Conservation (phyloP, 148 eudicot species). For the Chenopodium suecicum region DNA sequence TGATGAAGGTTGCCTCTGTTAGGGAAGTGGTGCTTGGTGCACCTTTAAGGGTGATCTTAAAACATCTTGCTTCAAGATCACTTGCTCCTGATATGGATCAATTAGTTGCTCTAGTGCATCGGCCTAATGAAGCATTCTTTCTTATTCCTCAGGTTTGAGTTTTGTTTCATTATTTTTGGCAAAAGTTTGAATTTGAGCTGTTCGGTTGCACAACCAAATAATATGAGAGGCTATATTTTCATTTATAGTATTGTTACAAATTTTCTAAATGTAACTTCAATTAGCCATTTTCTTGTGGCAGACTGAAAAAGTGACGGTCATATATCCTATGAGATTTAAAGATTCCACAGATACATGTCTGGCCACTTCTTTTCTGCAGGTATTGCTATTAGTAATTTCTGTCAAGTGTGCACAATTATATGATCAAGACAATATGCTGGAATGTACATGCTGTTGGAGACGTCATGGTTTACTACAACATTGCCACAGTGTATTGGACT, state of each 20-base stretch:
- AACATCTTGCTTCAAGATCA: conserved; percentile 72
- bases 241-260: not conserved
- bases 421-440: no score
- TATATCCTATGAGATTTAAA: conserved; percentile 94
- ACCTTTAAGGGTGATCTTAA: conserved; percentile 72
- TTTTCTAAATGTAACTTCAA: not conserved
- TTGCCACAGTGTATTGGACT: not conserved
- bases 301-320: conserved; percentile 76
- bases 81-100: conserved; percentile 49
- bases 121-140: conserved; percentile 91
- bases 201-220: not conserved
- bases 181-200: not conserved
- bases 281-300: conserved; percentile 35
- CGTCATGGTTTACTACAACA: not conserved
- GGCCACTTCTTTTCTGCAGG: conserved; percentile 95
- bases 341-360: conserved; percentile 78
- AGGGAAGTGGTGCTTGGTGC: conserved; percentile 96
- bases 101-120: conserved; percentile 82
- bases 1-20: conserved; percentile 81
- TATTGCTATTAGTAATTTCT: conserved; percentile 16
- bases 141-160: conserved; percentile 69
- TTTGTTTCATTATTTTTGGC: not conserved
- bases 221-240: not conserved
- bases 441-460: not conserved
- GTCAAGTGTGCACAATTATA: not conserved